Evolutionary conservation across 129 eudicot genomes (phyloP), one percentile per base, ranked within the genome.

Genomic region (Scalesia atractyloides): DNA sequence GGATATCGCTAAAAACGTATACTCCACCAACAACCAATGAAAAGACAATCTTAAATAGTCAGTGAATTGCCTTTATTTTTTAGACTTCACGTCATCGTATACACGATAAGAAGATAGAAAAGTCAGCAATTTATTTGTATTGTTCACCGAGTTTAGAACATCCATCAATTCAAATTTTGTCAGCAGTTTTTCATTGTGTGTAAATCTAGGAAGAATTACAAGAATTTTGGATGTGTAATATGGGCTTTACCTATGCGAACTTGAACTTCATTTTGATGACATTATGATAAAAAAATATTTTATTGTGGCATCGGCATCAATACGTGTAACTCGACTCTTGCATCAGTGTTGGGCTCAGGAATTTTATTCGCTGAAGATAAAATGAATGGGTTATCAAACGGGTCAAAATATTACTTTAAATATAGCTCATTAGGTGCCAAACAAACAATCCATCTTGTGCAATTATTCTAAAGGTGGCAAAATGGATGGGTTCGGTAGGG

Each of bases 191-290:
- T 61, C 36, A 30, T 11, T 52, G 59, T 74, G 70, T 67, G 75
- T 67, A 74, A 59, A 80, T 73, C 66, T 68, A 39, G 73, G 52
- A 59, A 5, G 69, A 68, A 7, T 49, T 66, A 60, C 70, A 69
- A 74, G 84, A 80, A 74, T 74, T 80, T 80, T 68, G 80, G 48
- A 66, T 75, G 77, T 80, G 76, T 41, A 53, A 46, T 73, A 63
- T 72, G 41, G 77, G 30, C 54, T 64, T 62, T 58, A 56, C 18
- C 61, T 68, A 77, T 68, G n/a, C 53, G 82, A 70, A 53, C 61
- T 52, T 26, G 14, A 63, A 78, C 77, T 52, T 26, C 16, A 7
- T 60, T 59, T 61, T 47, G 64, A 36, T 64, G 44, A 34, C 66
- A 18, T 56, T 47, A 10, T 76, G 33, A 46, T 34, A 59, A 37